Base-by-base conservation (phyloP, 352 stramenopile species). In the Thraustochytrium sp. region DNA sequence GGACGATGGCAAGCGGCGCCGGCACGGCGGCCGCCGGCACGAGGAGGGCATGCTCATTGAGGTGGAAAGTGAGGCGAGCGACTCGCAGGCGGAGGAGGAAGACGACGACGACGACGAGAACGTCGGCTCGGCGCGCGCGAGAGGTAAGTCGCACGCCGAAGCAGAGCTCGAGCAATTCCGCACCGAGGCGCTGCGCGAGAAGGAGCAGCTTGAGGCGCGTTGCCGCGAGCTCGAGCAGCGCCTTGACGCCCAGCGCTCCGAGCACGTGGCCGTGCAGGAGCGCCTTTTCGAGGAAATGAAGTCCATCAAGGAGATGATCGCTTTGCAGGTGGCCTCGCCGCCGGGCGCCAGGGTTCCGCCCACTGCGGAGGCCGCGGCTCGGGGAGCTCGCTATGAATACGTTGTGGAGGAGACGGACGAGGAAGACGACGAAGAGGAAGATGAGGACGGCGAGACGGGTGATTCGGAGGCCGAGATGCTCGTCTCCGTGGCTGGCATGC, bases 241-340 rank as follows among this genome's bases (percentile, higher is more conserved):
- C 13, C 68, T 80, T 21, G 44, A 63, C 37, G 68, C 11, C 5
- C 68, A 80, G 68, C 31, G 40, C 5, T 34, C 3, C 23, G 31
- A 65, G 48, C 48, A 61, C 37, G 8, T 63, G 46, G 34, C 42
- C 21, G 42, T 80, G 68, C 68, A 80, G 34, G 13, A 61, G 18
- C 68, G 40, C 4, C 26, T 80, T 5, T 65, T 64, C 34, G 26
- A 80, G 51, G 68, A 80, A 11, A 65, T 80, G 31, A 51, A 76
- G 37, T 11, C 46, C 18, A 61, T 80, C 46, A 61, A 46, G 46
- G 5, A 80, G 42, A 9, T 63, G 4, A 21, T 80, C 18, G 31
- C 29, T 3, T 31, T 11, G 26, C 31, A 63, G 53, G 26, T 37
- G 26, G 53, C 23, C 21, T 11, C 11, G 9, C 21, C 36, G n/a